Conservation (phyloP, 164 flowering plant genomes). For the Berberis thunbergii region DNA sequence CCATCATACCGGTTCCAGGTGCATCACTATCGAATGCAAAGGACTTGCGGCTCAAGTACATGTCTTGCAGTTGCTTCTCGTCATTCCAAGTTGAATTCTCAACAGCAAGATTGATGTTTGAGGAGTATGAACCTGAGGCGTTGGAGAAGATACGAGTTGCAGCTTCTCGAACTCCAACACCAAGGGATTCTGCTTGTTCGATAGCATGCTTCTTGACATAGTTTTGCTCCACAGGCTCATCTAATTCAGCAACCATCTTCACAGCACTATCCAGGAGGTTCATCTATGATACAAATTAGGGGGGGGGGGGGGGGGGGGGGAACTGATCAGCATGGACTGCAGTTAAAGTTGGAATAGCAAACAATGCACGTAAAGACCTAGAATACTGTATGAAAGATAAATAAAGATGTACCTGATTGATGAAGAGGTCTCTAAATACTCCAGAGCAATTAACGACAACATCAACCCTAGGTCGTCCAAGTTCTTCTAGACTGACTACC, state of each 20-base stretch:
- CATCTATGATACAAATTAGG: slow-evolving; percentile 44
- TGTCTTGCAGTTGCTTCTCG: slow-evolving; percentile 98
- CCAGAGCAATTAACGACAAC: slow-evolving; percentile 99
- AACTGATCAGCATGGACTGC: background rate
- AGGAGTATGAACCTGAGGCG: slow-evolving; percentile 96
- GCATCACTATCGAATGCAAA: slow-evolving; percentile 93
- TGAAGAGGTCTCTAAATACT: slow-evolving; percentile 95
- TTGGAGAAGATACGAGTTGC: slow-evolving; percentile 93
- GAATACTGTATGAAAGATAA: background rate
- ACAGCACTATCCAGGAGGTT: slow-evolving; percentile 94
- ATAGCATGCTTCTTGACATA: slow-evolving; percentile 87
- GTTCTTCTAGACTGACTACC: slow-evolving; percentile 88
- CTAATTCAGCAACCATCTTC: slow-evolving; percentile 97
- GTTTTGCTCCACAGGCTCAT: slow-evolving; percentile 85
- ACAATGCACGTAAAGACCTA: slow-evolving; percentile 12
- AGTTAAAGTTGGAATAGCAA: background rate
- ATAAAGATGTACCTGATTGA: slow-evolving; percentile 67
- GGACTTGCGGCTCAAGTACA: slow-evolving; percentile 95
- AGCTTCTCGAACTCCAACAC: slow-evolving; percentile 73
- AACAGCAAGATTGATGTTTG: slow-evolving; percentile 91
- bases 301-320: too few relatives aligned
- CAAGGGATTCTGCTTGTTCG: slow-evolving; percentile 74
- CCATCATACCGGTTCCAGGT: slow-evolving; percentile 90
- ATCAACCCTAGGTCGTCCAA: slow-evolving; percentile 95
- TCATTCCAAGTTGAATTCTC: slow-evolving; percentile 99